These are phyloP conservation scores for Candida sithepensis DNA, from an alignment of 805 yeast genomes.

Conservation along the genomic window DNA sequence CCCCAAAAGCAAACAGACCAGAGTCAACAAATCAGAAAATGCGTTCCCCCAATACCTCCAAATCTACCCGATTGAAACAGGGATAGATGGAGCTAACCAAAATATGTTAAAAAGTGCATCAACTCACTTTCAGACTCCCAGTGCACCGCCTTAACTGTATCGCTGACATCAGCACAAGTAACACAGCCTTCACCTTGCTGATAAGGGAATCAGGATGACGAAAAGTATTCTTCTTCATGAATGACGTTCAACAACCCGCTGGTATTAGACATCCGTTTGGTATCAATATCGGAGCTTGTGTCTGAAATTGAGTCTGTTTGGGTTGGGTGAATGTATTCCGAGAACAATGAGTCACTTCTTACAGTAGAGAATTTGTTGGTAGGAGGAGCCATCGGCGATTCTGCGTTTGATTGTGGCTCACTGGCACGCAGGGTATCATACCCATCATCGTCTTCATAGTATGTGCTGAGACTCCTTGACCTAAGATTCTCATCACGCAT, in stretches of 20 bases:
- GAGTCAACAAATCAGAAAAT: not conserved
- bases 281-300: not conserved
- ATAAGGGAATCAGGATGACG: not conserved
- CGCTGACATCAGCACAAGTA: not conserved
- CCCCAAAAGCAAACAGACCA: not conserved
- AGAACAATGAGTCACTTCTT: not conserved
- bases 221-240: not conserved
- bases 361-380: not conserved
- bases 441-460: slow-evolving; percentile 24
- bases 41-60: too few species aligned
- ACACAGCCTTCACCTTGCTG: not conserved
- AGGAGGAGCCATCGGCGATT: not conserved
- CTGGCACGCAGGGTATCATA: slow-evolving; percentile 7
- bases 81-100: too few species aligned
- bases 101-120: slow-evolving; percentile 11
- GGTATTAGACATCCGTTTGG: not conserved
- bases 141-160: not conserved
- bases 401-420: not conserved
- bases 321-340: not conserved
- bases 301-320: not conserved
- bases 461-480: slow-evolving; percentile 12
- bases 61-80: too few species aligned
- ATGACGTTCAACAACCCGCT: not conserved
- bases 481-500: slow-evolving; percentile 4
- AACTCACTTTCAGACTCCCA: too few species aligned